Conservation (phyloP, 2,329 filamentous ascomycete species). For the Monilinia polystroma region DNA sequence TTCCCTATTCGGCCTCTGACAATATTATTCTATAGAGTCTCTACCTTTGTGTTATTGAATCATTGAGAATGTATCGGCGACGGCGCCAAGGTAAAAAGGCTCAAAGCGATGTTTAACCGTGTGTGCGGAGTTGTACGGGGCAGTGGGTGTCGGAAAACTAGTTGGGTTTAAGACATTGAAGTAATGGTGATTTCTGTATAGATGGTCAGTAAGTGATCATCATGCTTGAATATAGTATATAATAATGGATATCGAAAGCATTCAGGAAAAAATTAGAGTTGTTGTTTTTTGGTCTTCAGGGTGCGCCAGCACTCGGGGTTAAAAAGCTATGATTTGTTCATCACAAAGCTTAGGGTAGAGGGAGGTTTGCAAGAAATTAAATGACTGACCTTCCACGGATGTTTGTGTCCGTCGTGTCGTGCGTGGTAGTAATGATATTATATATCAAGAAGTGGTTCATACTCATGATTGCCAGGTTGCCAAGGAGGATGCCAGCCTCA, state of each 20-base stretch:
- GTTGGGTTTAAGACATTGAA: background rate
- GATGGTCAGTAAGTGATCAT: slow-evolving; percentile 52
- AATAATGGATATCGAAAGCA: slow-evolving; percentile 25
- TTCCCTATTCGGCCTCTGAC: too few relatives aligned
- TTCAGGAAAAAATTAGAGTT: slow-evolving; percentile 47
- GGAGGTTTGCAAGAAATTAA: slow-evolving; percentile 21
- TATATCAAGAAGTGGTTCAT: background rate
- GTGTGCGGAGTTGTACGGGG: background rate
- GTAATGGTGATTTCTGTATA: slow-evolving; percentile 44
- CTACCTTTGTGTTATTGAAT: background rate
- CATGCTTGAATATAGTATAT: slow-evolving; percentile 46
- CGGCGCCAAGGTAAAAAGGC: background rate
- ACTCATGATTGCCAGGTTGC: background rate
- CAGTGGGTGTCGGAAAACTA: background rate
- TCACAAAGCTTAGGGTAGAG: slow-evolving; percentile 35
- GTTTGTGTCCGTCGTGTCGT: background rate
- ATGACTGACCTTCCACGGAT: slow-evolving; percentile 33
- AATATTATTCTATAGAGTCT: too few relatives aligned
- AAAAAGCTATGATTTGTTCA: slow-evolving; percentile 44
- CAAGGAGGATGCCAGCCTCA: background rate
- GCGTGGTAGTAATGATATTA: background rate
- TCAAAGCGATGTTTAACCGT: background rate
- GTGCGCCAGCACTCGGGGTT: slow-evolving; percentile 41
- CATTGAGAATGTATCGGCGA: background rate
- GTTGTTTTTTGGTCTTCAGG: slow-evolving; percentile 44